Percentiles rank a stretch among this genome's conserved stretches.
These are phyloP conservation scores for Ramaria rubella DNA, from an alignment of 768 basidiomycete genomes.

Conservation along the genomic window DNA sequence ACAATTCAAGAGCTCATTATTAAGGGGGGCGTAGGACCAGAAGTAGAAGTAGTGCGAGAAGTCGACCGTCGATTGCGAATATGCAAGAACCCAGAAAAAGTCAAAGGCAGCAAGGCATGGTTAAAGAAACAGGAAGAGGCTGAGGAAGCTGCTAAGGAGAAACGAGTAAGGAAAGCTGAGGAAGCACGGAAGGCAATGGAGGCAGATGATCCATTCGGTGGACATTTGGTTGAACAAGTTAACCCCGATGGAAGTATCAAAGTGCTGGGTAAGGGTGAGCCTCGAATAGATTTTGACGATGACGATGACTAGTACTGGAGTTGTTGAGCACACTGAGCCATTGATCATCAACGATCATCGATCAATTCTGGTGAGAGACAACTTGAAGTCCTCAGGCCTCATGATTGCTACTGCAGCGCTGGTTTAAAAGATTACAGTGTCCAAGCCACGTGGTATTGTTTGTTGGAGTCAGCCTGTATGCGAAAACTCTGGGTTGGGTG, in stretches of 20 bases:
- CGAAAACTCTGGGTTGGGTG: too few relatives aligned
- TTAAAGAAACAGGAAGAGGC: slow-evolving; percentile 63
- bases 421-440: too few relatives aligned
- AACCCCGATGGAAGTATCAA: neutral
- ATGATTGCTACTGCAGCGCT: too few relatives aligned
- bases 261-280: neutral
- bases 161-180: slow-evolving; percentile 43
- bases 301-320: neutral
- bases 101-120: slow-evolving; percentile 83
- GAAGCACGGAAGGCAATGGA: slow-evolving; percentile 51
- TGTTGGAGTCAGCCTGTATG: too few relatives aligned
- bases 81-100: slow-evolving; percentile 96
- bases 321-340: too few relatives aligned
- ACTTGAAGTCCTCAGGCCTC: too few relatives aligned
- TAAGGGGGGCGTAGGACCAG: slow-evolving; percentile 52
- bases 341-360: too few relatives aligned
- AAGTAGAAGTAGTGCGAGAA: slow-evolving; percentile 78
- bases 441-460: too few relatives aligned
- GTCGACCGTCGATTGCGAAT: slow-evolving; percentile 80
- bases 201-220: slow-evolving; percentile 67
- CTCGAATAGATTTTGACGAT: neutral
- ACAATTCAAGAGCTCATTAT: slow-evolving; percentile 52
- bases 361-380: too few relatives aligned
- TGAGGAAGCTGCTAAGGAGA: slow-evolving; percentile 62
- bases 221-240: slow-evolving; percentile 28